These are phyloP conservation scores for Rhodomyrtus tomentosa DNA, from an alignment of 345 rosid species.

Conservation along the genomic window DNA sequence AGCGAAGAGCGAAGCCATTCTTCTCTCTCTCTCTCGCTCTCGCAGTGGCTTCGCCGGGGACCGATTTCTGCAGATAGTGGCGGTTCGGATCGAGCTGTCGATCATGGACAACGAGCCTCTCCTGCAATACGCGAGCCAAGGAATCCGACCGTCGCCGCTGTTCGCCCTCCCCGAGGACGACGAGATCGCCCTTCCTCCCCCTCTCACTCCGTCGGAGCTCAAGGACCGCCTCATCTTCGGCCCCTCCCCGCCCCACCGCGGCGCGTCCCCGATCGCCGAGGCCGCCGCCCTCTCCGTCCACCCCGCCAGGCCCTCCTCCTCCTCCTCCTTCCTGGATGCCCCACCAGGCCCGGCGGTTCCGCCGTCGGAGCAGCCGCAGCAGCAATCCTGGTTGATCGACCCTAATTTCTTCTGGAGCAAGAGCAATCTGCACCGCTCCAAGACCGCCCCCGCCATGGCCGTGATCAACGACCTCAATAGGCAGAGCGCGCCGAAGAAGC, in stretches of 20 bases:
- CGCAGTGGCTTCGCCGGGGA: neutral
- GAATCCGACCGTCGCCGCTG: constrained; percentile 27
- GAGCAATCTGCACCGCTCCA: constrained; percentile 53
- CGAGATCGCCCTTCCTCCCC: constrained; percentile 45
- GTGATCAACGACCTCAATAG: constrained; percentile 35
- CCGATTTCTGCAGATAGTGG: neutral
- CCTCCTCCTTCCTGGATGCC: constrained; percentile 5
- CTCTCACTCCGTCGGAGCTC: constrained; percentile 55
- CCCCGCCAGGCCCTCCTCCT: neutral
- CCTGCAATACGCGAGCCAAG: constrained; percentile 25
- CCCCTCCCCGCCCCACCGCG: constrained; percentile 29
- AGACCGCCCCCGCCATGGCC: constrained; percentile 80
- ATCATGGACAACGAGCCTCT: constrained; percentile 50
- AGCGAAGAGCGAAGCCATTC: neutral
- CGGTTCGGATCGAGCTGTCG: neutral
- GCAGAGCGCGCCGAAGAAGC: constrained; percentile 20
- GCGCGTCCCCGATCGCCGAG: constrained; percentile 3
- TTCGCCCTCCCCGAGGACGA: constrained; percentile 61
- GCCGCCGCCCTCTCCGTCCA: neutral
- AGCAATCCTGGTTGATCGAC: constrained; percentile 21
- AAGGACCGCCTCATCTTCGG: constrained; percentile 71
- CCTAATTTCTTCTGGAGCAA: neutral
- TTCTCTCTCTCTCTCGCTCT: neutral
- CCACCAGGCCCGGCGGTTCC: constrained; percentile 4
- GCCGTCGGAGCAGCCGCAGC: constrained; percentile 4